Conservation (phyloP, 495 filamentous ascomycete genomes). For the Aspergillus baeticus region DNA sequence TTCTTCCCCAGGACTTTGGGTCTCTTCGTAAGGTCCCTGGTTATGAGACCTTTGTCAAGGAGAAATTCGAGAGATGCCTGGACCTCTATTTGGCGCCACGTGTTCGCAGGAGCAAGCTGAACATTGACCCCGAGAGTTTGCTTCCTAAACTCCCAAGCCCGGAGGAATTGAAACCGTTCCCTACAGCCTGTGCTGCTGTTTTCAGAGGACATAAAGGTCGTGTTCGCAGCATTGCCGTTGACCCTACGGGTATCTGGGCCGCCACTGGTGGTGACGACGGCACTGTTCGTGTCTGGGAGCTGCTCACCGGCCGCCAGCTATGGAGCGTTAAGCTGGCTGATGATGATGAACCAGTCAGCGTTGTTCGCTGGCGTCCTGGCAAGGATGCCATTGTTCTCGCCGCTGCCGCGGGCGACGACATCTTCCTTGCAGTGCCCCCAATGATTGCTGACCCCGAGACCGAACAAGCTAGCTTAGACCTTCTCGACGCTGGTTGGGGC, state of each 20-base stretch:
- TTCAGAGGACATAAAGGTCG: constrained; percentile 88
- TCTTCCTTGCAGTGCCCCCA: constrained; percentile 79
- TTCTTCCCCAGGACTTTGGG: constrained; percentile 74
- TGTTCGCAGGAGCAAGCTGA: constrained; percentile 87
- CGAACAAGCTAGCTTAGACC: constrained; percentile 67
- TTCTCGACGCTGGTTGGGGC: constrained; percentile 86
- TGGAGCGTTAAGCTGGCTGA: constrained; percentile 79
- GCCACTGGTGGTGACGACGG: constrained; percentile 96
- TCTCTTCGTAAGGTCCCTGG: constrained; percentile 88
- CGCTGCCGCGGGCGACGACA: constrained; percentile 77
- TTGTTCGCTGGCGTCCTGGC: constrained; percentile 85
- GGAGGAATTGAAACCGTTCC: constrained; percentile 90
- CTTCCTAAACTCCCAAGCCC: constrained; percentile 94
- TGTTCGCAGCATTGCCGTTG: constrained; percentile 77
- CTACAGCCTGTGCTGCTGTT: constrained; percentile 77
- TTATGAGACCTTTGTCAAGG: constrained; percentile 88
- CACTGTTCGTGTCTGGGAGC: constrained; percentile 86
- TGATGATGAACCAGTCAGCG: constrained; percentile 79
- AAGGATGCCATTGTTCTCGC: constrained; percentile 79
- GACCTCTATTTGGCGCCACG: constrained; percentile 94
- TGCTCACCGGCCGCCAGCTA: constrained; percentile 80
- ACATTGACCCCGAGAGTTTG: constrained; percentile 92
- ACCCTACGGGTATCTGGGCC: constrained; percentile 73
- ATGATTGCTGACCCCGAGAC: constrained; percentile 68
- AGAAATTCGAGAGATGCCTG: constrained; percentile 92